Evolutionary conservation across 805 yeast species (phyloP).

Genomic region (Pichia cephalocereana): DNA sequence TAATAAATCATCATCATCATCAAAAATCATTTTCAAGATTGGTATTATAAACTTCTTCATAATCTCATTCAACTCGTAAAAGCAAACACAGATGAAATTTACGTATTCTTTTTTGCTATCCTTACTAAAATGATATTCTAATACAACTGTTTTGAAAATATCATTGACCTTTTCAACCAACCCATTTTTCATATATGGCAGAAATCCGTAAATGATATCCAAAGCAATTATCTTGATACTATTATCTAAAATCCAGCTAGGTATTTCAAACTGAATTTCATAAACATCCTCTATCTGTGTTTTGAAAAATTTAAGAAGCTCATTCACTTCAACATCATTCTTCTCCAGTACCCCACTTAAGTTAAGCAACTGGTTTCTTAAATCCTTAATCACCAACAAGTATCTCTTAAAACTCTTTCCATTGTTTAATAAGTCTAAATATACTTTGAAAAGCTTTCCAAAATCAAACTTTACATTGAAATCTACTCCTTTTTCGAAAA

Average conservation of each 20-base stretch:
- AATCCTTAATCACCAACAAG: slow-evolving; percentile 55
- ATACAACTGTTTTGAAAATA: slow-evolving; percentile 48
- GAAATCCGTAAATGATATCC: slow-evolving; percentile 50
- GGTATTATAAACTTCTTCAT: slow-evolving; percentile 58
- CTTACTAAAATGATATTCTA: slow-evolving; percentile 67
- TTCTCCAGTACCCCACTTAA: slow-evolving; percentile 12
- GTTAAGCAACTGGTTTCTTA: slow-evolving; percentile 62
- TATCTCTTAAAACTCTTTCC: slow-evolving; percentile 65
- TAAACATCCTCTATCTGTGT: slow-evolving; percentile 48
- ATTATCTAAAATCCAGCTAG: slow-evolving; percentile 37
- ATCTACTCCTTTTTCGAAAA: too few relatives aligned
- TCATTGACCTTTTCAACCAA: slow-evolving; percentile 53
- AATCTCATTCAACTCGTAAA: slow-evolving; percentile 71
- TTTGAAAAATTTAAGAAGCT: slow-evolving; percentile 33
- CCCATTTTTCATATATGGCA: slow-evolving; percentile 50
- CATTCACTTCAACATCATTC: too few relatives aligned
- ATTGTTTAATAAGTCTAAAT: slow-evolving; percentile 38
- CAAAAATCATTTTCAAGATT: slow-evolving; percentile 67
- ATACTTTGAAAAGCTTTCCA: slow-evolving; percentile 40
- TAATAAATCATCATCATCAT: slow-evolving; percentile 26
- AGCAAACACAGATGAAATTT: slow-evolving; percentile 65
- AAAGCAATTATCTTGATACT: slow-evolving; percentile 61
- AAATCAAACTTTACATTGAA: slow-evolving; percentile 27
- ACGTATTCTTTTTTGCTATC: slow-evolving; percentile 70
- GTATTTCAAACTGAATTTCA: slow-evolving; percentile 31